A percentile compares a stretch with the other conserved stretches of the same genome.
phyloP scores from a whole-genome alignment of 75 land plant species.

The Pseudotsuga menziesii region DNA sequence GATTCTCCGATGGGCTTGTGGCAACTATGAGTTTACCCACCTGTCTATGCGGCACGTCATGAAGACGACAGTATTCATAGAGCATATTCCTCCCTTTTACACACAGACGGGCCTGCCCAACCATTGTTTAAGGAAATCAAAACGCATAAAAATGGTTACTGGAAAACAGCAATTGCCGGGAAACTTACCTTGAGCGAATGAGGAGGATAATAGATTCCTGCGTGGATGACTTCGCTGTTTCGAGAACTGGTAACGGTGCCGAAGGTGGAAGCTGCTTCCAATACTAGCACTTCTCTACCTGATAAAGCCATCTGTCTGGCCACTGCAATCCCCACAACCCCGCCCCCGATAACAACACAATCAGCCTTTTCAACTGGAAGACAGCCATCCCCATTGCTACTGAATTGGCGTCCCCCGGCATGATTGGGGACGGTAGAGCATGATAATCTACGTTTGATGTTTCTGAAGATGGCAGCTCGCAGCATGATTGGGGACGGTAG shows the following conservation, averaged over 20 bases:
- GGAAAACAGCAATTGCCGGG: neutral
- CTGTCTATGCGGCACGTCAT: constrained; percentile 63
- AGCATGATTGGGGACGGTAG: too few species aligned
- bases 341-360: constrained; percentile 91
- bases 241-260: constrained; percentile 94
- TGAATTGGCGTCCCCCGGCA: neutral
- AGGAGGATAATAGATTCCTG: constrained; percentile 88
- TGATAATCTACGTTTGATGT: neutral
- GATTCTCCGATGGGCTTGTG: constrained; percentile 48
- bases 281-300: constrained; percentile 77
- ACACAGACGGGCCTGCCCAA: constrained; percentile 72
- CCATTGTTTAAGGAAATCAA: neutral
- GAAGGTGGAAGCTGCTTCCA: constrained; percentile 78
- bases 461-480: neutral
- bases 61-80: constrained; percentile 65
- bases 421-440: neutral
- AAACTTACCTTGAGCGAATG: constrained; percentile 71
- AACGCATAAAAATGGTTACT: neutral
- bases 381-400: constrained; percentile 1
- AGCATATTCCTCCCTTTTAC: constrained; percentile 72
- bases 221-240: constrained; percentile 98
- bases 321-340: constrained; percentile 89
- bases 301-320: constrained; percentile 69
- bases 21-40: constrained; percentile 95
- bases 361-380: constrained; percentile 65